A percentile compares a stretch with the other conserved stretches of the same genome.
These are phyloP conservation scores for Alternaria arbusti DNA, from an alignment of 2,329 filamentous ascomycete genomes.

Conservation along the genomic window DNA sequence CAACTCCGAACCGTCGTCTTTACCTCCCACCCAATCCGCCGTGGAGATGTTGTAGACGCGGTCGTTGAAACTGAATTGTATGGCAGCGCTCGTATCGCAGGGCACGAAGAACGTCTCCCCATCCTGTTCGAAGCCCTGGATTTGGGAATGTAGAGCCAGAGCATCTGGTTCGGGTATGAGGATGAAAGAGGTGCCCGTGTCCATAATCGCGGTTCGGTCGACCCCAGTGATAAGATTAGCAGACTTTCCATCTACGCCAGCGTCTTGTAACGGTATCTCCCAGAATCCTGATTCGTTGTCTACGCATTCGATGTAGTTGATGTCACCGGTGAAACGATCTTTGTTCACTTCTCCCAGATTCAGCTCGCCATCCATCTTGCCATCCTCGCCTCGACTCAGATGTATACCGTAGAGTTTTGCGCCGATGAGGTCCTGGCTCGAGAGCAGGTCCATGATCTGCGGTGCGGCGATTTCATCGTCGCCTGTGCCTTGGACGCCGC, in stretches of 20 bases:
- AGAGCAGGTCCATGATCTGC: conserved; percentile 71
- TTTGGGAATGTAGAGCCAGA: conserved; percentile 68
- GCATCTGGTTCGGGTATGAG: conserved; percentile 74
- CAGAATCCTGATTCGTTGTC: conserved; percentile 65
- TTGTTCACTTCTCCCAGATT: conserved; percentile 75
- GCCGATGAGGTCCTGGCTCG: conserved; percentile 62
- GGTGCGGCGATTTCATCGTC: conserved; percentile 58
- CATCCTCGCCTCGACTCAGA: conserved; percentile 71
- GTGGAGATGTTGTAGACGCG: conserved; percentile 70
- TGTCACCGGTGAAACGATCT: conserved; percentile 69
- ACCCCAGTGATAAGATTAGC: conserved; percentile 45
- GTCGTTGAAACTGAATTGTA: conserved; percentile 73
- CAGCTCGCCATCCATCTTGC: conserved; percentile 73
- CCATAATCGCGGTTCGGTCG: conserved; percentile 71
- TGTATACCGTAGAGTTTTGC: conserved; percentile 74
- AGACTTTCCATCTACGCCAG: conserved; percentile 66
- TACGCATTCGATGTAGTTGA: conserved; percentile 68
- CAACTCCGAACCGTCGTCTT: conserved; percentile 33
- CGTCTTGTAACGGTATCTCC: conserved; percentile 73
- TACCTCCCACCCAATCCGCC: conserved; percentile 72
- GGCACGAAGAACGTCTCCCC: conserved; percentile 73
- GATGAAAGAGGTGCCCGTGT: conserved; percentile 82
- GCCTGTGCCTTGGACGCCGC: conserved; percentile 51
- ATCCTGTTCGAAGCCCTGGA: conserved; percentile 66
- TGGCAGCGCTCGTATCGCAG: conserved; percentile 67